These are phyloP conservation scores for Leptosphaerulina australis DNA, from an alignment of 2,329 filamentous ascomycete genomes.

Conservation along the genomic window DNA sequence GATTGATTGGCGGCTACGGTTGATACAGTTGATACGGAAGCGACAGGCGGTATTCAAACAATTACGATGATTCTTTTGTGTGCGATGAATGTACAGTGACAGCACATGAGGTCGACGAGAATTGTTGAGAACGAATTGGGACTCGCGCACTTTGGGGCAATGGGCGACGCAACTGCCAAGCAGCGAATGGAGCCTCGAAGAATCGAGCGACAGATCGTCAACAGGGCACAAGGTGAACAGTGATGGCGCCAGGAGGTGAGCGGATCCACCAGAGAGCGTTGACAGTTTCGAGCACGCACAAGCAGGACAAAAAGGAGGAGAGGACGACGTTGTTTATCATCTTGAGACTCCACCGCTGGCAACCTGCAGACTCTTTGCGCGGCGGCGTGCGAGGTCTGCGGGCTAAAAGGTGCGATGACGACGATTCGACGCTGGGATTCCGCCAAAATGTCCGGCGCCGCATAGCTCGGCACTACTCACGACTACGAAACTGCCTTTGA, in stretches of 20 bases:
- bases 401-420: conserved; percentile 14
- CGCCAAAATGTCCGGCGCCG: conserved; percentile 5
- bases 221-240: conserved; percentile 14
- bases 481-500: conserved; percentile 6
- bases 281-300: conserved; percentile 6
- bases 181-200: conserved; percentile 18
- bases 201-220: conserved; percentile 18
- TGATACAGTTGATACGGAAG: background rate
- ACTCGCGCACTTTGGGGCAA: conserved; percentile 16
- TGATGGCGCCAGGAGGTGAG: conserved; percentile 5
- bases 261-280: conserved; percentile 10
- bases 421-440: conserved; percentile 6
- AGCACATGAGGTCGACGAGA: conserved; percentile 6
- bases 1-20: background rate
- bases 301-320: conserved; percentile 1
- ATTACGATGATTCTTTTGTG: background rate
- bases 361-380: conserved; percentile 17
- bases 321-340: conserved; percentile 7
- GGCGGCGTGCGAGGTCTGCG: conserved; percentile 12
- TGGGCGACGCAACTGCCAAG: conserved; percentile 18
- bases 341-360: conserved; percentile 10
- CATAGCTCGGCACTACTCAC: conserved; percentile 7
- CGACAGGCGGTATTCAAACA: background rate
- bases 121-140: conserved; percentile 19
- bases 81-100: conserved; percentile 6